Percentiles rank a stretch among this genome's conserved stretches.
Conservation (phyloP, 1,139 yeast genomes). For the Diutina mesorugosa region DNA sequence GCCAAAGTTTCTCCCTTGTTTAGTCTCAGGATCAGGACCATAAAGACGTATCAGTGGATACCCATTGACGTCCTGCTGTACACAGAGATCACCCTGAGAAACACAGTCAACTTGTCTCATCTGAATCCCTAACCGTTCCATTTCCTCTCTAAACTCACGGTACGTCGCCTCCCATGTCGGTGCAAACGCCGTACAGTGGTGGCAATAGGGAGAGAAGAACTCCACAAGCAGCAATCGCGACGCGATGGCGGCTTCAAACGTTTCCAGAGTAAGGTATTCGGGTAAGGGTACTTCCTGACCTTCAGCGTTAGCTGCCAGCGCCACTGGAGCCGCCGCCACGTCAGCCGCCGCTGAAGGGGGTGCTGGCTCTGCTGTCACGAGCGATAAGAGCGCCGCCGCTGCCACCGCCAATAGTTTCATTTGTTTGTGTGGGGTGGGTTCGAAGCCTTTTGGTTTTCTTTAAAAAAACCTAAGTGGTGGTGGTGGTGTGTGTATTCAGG, state of each 20-base stretch:
- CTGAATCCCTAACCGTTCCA: conserved; percentile 28
- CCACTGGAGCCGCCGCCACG: background rate
- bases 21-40: conserved; percentile 25
- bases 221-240: conserved; percentile 23
- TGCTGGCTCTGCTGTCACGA: background rate
- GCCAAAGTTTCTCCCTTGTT: background rate
- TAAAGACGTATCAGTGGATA: conserved; percentile 54
- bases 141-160: conserved; percentile 20
- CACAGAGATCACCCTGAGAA: conserved; percentile 61
- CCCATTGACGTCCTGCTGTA: conserved; percentile 37
- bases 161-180: conserved; percentile 44
- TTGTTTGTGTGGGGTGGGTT: background rate
- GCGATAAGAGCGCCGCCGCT: background rate
- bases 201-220: conserved; percentile 59
- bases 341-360: background rate
- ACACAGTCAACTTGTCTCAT: conserved; percentile 66
- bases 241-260: conserved; percentile 32
- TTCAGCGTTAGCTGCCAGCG: background rate
- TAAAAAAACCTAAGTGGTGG: too few relatives aligned
- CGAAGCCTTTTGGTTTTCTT: too few relatives aligned
- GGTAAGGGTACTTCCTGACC: conserved; percentile 8
- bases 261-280: conserved; percentile 16
- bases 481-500: background rate
- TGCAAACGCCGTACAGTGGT: conserved; percentile 53
- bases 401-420: background rate